A percentile compares a stretch with the other conserved stretches of the same genome.
These are phyloP conservation scores for Talaromyces islandicus DNA, from an alignment of 2,329 filamentous ascomycete genomes.

Conservation along the genomic window DNA sequence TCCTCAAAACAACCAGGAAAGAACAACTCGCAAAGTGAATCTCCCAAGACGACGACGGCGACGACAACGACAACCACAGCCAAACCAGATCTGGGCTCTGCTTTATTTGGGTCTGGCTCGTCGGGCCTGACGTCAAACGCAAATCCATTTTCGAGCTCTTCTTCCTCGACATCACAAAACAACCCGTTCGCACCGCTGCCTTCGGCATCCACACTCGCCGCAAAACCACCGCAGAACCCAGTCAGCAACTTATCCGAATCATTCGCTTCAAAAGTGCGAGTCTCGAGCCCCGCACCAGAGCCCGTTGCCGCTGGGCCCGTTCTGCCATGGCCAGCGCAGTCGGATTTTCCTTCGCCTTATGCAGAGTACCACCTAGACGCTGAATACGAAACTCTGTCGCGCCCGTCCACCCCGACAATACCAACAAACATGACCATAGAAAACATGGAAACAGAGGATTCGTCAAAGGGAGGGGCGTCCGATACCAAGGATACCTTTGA, in stretches of 20 bases:
- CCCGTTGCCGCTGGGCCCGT: conserved; percentile 39
- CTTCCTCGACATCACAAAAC: conserved; percentile 25
- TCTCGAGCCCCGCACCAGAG: conserved; percentile 35
- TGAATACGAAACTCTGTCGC: conserved; percentile 79
- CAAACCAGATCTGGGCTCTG: conserved; percentile 43
- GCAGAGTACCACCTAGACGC: conserved; percentile 78
- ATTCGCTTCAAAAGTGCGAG: conserved; percentile 64
- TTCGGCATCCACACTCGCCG: conserved; percentile 34
- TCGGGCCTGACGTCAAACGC: conserved; percentile 46
- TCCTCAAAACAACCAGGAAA: conserved; percentile 21
- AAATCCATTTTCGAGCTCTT: conserved; percentile 52
- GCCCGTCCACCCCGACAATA: conserved; percentile 43
- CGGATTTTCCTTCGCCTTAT: conserved; percentile 64
- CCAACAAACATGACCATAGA: conserved; percentile 43
- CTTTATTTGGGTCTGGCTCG: conserved; percentile 54
- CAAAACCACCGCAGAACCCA: conserved; percentile 36
- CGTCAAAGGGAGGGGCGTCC: conserved; percentile 16
- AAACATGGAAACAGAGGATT: conserved; percentile 30
- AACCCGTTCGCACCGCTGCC: conserved; percentile 58
- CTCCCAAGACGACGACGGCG: background rate
- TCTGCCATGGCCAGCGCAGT: conserved; percentile 69
- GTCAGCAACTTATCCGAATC: conserved; percentile 64
- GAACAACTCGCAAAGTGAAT: conserved; percentile 12
- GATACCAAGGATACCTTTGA: conserved; percentile 68
- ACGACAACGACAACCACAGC: conserved; percentile 9